Base-by-base conservation (phyloP, 352 stramenopile species). In the Pythium pyrilobum region DNA sequence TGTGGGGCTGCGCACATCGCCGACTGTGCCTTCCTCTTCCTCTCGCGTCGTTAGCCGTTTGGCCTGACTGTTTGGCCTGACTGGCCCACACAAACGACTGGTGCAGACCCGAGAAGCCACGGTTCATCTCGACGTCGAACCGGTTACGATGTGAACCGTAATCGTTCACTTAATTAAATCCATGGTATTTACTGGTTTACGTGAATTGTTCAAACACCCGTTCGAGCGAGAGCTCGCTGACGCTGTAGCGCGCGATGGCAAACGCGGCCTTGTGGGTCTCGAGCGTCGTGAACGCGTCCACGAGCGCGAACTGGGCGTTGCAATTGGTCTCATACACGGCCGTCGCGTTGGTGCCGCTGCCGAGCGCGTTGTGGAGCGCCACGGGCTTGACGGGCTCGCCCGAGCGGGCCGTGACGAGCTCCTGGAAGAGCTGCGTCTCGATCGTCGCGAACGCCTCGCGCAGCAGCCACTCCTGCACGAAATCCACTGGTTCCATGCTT, bases 161-260 rank as follows among this genome's bases (percentile, higher is more conserved):
- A 64, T 44, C 50, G 42, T 65, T 55, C 31, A 55, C 40, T 47
- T 69, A 38, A 20, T 31, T 28, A 25, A 32, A 41, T 42, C 16
- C 13, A 3, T 27, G 6, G 5, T 18, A 7, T 43, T 43, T 44
- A 50, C 31, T 55, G 18, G 7, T 23, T 74, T 62, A 85, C 38
- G 88, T 91, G 51, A 98, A 96, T 54, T 95, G 74, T 65, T 97
- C 93, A 63, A 98, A 98, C 15, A 98, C 87, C 20, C 87, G 82
- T 67, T 98, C 92, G 2, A 98, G 74, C 1, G 89, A 95, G 33
- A 95, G 69, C 56, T 98, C 89, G 36, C 81, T 95, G 29, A 98
- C 72, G 54, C 72, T 95, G 67, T 98, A 98, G 46, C 95, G 85
- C 45, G 80, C 65, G 42, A 98, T 87, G 12, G 64, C 40, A 44